Base-by-base conservation (phyloP, 345 rosid genomes). In the Mallotus nudiflorus region DNA sequence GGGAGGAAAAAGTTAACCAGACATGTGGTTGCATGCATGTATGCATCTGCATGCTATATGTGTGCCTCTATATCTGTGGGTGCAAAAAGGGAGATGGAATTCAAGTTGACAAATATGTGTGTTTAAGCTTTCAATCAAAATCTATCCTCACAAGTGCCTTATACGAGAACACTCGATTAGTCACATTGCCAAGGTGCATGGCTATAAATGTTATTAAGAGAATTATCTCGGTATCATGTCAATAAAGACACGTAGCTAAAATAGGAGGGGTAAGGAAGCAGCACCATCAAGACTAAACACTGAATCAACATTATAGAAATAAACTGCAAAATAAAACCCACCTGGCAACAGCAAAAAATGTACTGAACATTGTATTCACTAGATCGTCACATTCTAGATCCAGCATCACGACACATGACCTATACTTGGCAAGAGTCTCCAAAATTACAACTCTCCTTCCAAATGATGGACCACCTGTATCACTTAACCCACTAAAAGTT, bases 401-500 rank as follows among this genome's bases (percentile, higher is more conserved):
- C 89, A 95, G 75, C 97, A 95, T 92, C 76, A 92, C 97, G 68
- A 92, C 89, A 75, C 98, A 95, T 57, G 98, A 95, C 88, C 96
- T 86, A 82, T 86, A 90, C 77, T 88, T 95, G 44, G 99, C 97
- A 80, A 92, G 85, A 62, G 94, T 95, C 88, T 92, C 99, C 80
- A 95, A 80, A 77, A 95, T 92, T 80, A 85, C 83, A 75, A 90
- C 96, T 80, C 92, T 86, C 87, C 97, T 88, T 73, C 91, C 94
- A 84, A 89, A 95, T 65, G 98, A 90, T 54, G 99, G 96, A 77
- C 91, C 91, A 73, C 82, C 68, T 42, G 89, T 81, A 76, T 95
- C 98, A 64, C 81, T 88, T 78, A 95, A 81, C 79, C 98, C 98
- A 75, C 86, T 62, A 72, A 95, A 95, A 65, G 92, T 84, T 67